phyloP scores from a whole-genome alignment of 2,329 filamentous ascomycete species.

The Cladorrhinum sp. region DNA sequence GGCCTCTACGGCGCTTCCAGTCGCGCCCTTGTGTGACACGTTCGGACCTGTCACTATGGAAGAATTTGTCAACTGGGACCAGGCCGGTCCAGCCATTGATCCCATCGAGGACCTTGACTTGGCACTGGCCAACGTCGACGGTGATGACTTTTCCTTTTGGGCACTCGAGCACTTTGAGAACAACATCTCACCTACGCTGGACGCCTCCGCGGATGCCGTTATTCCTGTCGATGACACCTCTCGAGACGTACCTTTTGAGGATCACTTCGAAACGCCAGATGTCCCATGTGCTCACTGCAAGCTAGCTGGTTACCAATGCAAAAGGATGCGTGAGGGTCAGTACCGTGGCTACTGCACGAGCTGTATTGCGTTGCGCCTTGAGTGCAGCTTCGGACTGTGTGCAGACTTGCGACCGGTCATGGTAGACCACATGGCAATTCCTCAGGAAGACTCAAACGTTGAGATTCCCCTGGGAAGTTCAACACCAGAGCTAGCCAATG shows the following conservation, averaged over 20 bases:
- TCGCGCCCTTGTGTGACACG: background rate
- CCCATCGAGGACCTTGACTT: slow-evolving; percentile 47
- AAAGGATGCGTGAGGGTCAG: slow-evolving; percentile 57
- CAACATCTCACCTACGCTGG: slow-evolving; percentile 33
- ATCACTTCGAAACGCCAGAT: slow-evolving; percentile 44
- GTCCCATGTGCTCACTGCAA: slow-evolving; percentile 52
- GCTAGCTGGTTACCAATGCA: slow-evolving; percentile 55
- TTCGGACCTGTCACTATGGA: slow-evolving; percentile 41
- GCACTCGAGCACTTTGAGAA: slow-evolving; percentile 56
- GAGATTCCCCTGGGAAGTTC: slow-evolving; percentile 21
- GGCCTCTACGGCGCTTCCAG: slow-evolving; percentile 6
- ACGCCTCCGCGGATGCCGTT: slow-evolving; percentile 18
- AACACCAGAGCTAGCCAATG: slow-evolving; percentile 29
- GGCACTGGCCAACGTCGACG: slow-evolving; percentile 53
- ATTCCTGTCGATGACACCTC: slow-evolving; percentile 29
- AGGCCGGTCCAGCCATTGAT: slow-evolving; percentile 36
- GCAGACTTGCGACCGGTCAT: slow-evolving; percentile 45
- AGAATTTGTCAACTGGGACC: slow-evolving; percentile 63
- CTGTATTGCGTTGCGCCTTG: slow-evolving; percentile 57
- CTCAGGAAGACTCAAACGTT: slow-evolving; percentile 35
- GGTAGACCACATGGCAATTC: slow-evolving; percentile 41
- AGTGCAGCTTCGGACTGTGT: slow-evolving; percentile 53
- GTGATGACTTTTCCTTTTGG: slow-evolving; percentile 58
- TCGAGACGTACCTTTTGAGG: slow-evolving; percentile 31
- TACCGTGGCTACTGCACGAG: slow-evolving; percentile 60